A percentile compares a stretch with the other conserved stretches of the same genome.
Evolutionary conservation across 345 rosid species (phyloP).

Genomic region (Hibiscus tridactylites): DNA sequence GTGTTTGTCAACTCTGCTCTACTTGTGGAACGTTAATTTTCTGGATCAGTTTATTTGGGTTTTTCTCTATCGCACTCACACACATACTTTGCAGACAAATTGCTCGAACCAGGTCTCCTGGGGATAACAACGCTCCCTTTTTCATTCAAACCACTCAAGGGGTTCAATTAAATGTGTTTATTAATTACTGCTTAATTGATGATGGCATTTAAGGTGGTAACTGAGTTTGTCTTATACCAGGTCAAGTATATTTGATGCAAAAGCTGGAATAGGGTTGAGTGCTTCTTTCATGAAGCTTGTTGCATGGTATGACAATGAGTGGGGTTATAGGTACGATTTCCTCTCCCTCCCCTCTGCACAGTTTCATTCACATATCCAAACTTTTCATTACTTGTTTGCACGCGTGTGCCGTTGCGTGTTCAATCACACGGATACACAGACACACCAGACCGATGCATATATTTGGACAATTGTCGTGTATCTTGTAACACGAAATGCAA

Average conservation of each 20-base stretch:
- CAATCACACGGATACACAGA: neutral
- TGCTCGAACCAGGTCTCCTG: too few relatives aligned
- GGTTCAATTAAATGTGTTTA: too few relatives aligned
- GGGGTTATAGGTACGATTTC: conserved; percentile 67
- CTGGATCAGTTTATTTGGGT: too few relatives aligned
- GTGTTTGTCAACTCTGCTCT: too few relatives aligned
- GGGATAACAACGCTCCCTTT: neutral
- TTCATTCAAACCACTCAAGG: neutral
- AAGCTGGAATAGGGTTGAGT: conserved; percentile 75
- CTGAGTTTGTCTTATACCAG: conserved; percentile 17
- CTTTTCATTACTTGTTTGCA: neutral
- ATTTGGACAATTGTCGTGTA: neutral
- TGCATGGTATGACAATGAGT: conserved; percentile 75
- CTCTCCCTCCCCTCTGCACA: neutral
- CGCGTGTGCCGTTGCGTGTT: neutral
- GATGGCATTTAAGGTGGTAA: neutral
- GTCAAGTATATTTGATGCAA: conserved; percentile 82
- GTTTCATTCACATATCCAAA: neutral
- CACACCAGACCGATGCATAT: neutral
- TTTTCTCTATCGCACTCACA: too few relatives aligned
- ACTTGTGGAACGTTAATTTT: too few relatives aligned
- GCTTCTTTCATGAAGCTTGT: conserved; percentile 50
- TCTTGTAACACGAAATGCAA: neutral
- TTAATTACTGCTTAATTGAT: neutral
- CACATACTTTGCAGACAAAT: too few relatives aligned